Base-by-base conservation (phyloP, 2,329 filamentous ascomycete species). In the Graphiopsis chlorocephala region DNA sequence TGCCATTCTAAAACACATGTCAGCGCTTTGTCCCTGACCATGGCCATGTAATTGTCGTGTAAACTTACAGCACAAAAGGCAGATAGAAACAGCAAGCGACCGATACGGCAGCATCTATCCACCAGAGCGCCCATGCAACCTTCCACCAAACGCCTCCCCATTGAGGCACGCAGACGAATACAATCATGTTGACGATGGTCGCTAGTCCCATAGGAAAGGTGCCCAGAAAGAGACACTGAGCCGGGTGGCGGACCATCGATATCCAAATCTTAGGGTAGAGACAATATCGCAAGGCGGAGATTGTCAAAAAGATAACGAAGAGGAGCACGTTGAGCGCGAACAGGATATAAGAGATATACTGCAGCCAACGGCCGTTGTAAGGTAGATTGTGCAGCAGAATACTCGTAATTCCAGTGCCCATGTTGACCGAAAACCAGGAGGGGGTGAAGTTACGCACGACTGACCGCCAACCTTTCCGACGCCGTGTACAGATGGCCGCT, bases 401-500 rank as follows among this genome's bases (percentile, higher is more conserved):
- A 1, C 85, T 85, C 10, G 88, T 85, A 45, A 91, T 85, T 23
- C 88, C 89, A 0, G 88, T 91, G 29, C 88, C 88, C 87, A 91
- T 75, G 20, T 67, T 74, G 28, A 75, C 70, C 23, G 61, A 68
- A 52, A 75, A 75, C 72, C 72, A 74, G n/a, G 71, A 72, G 2
- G 71, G 71, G 12, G 65, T 70, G 65, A 73, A 73, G 64, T 73
- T 72, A 52, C 71, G 68, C 12, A 73, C 68, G 20, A 72, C 67
- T 8, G 66, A 58, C 17, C 72, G 69, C 71, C 70, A 73, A 35
- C 69, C 70, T 23, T 61, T 63, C n/a, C 66, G 59, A 61, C 57
- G 48, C 48, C 48, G 48, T 53, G 48, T 25, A 53, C 48, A 53
- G 23, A 53, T 53, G 48, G 48, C 48, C 48, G 48, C 48, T 53